Conservation (phyloP, 495 filamentous ascomycete species). For the Podospora pseudopauciseta region DNA sequence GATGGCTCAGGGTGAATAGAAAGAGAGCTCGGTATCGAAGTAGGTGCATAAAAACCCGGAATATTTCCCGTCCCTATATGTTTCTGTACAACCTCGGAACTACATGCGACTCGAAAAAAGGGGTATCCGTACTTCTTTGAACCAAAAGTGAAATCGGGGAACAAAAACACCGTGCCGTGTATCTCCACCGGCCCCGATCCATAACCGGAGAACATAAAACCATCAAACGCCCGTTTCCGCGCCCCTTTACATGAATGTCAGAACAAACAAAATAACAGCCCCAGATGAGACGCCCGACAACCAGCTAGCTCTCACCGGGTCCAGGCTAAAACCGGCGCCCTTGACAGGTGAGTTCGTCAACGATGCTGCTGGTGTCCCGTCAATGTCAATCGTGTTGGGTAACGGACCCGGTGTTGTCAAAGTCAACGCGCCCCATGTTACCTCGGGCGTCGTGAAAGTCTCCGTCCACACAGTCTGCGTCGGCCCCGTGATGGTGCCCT, state of each 20-base stretch:
- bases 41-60: neutral
- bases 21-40: too few species aligned
- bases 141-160: neutral
- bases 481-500: conserved; percentile 33
- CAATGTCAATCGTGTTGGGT: conserved; percentile 24
- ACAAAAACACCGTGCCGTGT: neutral
- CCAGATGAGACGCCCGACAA: neutral
- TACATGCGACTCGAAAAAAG: neutral
- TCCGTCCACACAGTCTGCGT: conserved; percentile 33
- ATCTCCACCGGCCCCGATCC: neutral
- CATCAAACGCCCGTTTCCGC: neutral
- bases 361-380: conserved; percentile 20
- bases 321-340: neutral
- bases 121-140: neutral
- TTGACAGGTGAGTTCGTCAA: conserved; percentile 2
- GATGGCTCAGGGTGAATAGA: too few species aligned
- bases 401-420: conserved; percentile 29
- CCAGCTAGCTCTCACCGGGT: neutral
- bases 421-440: conserved; percentile 39
- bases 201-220: neutral
- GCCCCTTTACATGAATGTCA: neutral
- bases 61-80: neutral
- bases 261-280: neutral
- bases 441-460: conserved; percentile 30
- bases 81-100: neutral